phyloP scores from a whole-genome alignment of 2,329 filamentous ascomycete species.

The Aureobasidium sp. region DNA sequence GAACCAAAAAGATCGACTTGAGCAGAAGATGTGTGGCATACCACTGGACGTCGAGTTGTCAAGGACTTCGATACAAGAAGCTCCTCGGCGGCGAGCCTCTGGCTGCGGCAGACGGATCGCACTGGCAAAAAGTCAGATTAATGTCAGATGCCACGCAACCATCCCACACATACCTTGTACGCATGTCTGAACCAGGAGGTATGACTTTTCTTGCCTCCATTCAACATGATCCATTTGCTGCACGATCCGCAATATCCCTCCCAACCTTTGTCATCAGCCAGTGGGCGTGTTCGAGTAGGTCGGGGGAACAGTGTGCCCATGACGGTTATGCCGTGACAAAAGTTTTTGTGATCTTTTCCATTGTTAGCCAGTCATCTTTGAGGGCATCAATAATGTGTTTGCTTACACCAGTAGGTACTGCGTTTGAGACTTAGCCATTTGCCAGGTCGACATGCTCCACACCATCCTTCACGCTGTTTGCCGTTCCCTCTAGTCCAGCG shows the following conservation, averaged over 20 bases:
- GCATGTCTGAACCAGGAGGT: constrained; percentile 17
- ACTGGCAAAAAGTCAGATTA: not conserved
- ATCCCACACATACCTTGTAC: constrained; percentile 9
- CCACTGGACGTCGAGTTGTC: no score
- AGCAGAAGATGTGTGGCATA: no score
- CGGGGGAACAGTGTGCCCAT: constrained; percentile 12
- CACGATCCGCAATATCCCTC: constrained; percentile 11
- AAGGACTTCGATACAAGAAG: not conserved
- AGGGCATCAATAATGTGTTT: not conserved
- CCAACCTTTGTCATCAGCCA: constrained; percentile 5
- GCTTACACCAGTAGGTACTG: constrained; percentile 15
- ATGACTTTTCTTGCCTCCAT: constrained; percentile 6
- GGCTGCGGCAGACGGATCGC: not conserved
- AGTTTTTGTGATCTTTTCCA: constrained; percentile 13
- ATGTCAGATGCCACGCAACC: not conserved
- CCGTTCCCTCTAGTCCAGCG: constrained; percentile 13
- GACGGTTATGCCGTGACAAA: constrained; percentile 13
- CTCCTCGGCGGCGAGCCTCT: not conserved
- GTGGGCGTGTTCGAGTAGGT: not conserved
- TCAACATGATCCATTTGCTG: constrained; percentile 8
- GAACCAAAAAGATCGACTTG: no score
- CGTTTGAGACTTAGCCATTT: constrained; percentile 16
- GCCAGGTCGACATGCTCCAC: constrained; percentile 12
- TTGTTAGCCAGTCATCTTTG: not conserved
- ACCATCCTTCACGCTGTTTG: constrained; percentile 13